Conservation (phyloP, 2,329 filamentous ascomycete species). For the Fusarium setosum region DNA sequence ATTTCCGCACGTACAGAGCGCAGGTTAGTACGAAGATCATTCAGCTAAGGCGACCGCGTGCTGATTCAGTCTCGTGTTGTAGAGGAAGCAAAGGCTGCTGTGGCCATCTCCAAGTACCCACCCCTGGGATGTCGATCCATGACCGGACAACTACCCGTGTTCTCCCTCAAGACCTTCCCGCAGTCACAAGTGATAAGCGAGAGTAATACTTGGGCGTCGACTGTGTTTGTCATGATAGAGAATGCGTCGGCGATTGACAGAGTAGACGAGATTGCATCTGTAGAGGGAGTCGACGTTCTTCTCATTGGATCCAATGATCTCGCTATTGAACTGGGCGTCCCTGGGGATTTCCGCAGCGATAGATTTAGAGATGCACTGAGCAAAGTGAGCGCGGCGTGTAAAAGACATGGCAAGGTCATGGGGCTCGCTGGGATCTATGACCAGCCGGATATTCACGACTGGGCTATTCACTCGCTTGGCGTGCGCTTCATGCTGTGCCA, state of each 20-base stretch:
- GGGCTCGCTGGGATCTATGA: constrained; percentile 27
- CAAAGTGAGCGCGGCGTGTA: constrained; percentile 18
- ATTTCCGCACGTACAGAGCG: constrained; percentile 42
- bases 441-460: constrained; percentile 15
- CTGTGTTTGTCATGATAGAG: constrained; percentile 44
- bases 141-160: constrained; percentile 36
- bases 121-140: constrained; percentile 39
- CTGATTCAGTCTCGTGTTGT: constrained; percentile 18
- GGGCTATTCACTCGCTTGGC: constrained; percentile 20
- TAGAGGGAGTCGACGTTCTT: constrained; percentile 45
- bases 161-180: constrained; percentile 19
- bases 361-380: constrained; percentile 11
- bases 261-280: constrained; percentile 45
- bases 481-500: constrained; percentile 20
- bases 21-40: no score
- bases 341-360: constrained; percentile 16
- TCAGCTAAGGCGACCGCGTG: no score
- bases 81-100: constrained; percentile 55
- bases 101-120: constrained; percentile 48
- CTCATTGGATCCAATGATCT: constrained; percentile 48
- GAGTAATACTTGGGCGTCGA: constrained; percentile 35
- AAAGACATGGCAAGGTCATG: constrained; percentile 19
- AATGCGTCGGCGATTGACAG: constrained; percentile 35
- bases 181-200: constrained; percentile 7
- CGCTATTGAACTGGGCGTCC: constrained; percentile 26